phyloP scores from a whole-genome alignment of 1,139 yeast genomes.

The Sugiyamaella xylanicola region DNA sequence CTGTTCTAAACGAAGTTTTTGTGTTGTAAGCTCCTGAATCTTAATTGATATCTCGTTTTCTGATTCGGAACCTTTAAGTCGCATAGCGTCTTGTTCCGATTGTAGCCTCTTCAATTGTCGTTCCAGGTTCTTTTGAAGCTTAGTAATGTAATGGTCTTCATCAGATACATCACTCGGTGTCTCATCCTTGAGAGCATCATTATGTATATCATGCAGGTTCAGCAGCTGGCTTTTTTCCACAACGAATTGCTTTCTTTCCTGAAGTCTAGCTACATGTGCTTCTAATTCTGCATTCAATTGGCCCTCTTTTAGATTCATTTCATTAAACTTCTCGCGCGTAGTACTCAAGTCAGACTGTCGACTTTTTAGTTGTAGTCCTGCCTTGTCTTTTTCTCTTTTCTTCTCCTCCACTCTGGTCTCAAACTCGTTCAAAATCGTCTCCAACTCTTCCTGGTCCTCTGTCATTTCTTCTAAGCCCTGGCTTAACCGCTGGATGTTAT shows the following conservation, averaged over 20 bases:
- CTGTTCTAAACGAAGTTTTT: conserved; percentile 49
- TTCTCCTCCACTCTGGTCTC: conserved; percentile 50
- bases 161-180: neutral
- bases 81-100: conserved; percentile 25
- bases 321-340: conserved; percentile 36
- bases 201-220: conserved; percentile 10
- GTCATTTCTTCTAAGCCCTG: conserved; percentile 51
- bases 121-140: conserved; percentile 23
- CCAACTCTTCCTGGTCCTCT: conserved; percentile 55
- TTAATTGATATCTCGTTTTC: conserved; percentile 33
- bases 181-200: conserved; percentile 11
- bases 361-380: conserved; percentile 2
- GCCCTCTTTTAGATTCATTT: conserved; percentile 57
- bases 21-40: conserved; percentile 42
- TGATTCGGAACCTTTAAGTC: conserved; percentile 23
- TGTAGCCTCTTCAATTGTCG: conserved; percentile 24
- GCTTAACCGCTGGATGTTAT: conserved; percentile 54
- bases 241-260: conserved; percentile 28
- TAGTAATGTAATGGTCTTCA: conserved; percentile 15
- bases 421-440: conserved; percentile 56
- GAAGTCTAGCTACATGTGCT: conserved; percentile 34
- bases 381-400: conserved; percentile 31
- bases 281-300: conserved; percentile 54
- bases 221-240: conserved; percentile 28
- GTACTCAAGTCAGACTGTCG: neutral